Evolutionary conservation across 257 asterid genomes (phyloP).

Genomic region (Rehmannia glutinosa): DNA sequence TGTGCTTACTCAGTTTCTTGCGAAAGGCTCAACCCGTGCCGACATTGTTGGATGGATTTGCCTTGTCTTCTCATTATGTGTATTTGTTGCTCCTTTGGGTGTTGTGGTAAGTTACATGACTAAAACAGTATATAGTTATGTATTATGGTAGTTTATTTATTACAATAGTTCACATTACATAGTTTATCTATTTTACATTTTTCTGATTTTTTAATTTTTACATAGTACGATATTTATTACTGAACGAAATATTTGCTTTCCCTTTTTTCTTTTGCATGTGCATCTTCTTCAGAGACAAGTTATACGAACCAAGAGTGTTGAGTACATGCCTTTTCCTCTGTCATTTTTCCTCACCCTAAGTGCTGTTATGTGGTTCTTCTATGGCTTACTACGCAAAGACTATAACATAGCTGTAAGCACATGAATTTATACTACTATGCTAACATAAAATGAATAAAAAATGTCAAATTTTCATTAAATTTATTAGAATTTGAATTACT

Average conservation of each 20-base stretch:
- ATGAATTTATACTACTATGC: not conserved
- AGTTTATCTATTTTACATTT: not conserved
- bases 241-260: too few species aligned
- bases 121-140: too few species aligned
- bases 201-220: not conserved
- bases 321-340: constrained; percentile 62
- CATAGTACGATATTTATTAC: not conserved
- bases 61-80: constrained; percentile 45
- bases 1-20: constrained; percentile 34
- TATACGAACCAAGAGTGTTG: constrained; percentile 54
- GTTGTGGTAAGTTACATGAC: constrained; percentile 35
- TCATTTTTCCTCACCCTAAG: constrained; percentile 66
- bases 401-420: constrained; percentile 61
- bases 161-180: not conserved
- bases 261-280: not conserved
- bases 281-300: constrained; percentile 45
- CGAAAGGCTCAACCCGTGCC: constrained; percentile 32
- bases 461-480: too few species aligned
- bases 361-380: constrained; percentile 77
- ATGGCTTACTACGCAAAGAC: constrained; percentile 52
- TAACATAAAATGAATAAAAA: too few species aligned
- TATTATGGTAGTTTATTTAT: too few species aligned
- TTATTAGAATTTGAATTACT: not conserved
- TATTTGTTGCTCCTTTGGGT: constrained; percentile 52
- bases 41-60: constrained; percentile 59